Evolutionary conservation across 2,329 filamentous ascomycete species (phyloP), one percentile per base, ranked within the genome.

Genomic region (Acrodontium crateriforme): DNA sequence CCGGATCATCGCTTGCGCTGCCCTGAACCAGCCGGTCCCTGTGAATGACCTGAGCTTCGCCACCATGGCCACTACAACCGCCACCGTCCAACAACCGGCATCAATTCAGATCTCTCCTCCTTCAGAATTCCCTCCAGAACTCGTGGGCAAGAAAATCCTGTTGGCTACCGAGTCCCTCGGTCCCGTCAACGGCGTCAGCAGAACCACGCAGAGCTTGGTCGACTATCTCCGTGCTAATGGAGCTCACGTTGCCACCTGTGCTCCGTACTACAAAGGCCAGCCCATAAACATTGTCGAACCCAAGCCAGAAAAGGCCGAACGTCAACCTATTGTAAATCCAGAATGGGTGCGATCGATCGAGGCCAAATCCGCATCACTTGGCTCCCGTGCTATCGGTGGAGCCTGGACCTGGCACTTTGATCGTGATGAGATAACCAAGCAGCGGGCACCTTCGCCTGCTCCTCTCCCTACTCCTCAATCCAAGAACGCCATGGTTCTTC

Each of bases 141-240:
- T 79, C n/a, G 53, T 59, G 19, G 71, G 69, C 7, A 74, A 71
- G 49, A 67, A 66, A 36, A 63, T 80, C 35, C 54, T 80, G 6
- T 63, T 80, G 6, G 76, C 74, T 36, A 79, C 74, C 9, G 76
- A 80, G 47, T 79, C 74, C 1, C 74, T 78, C 32, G 75, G 74
- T 3, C 75, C 75, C 0, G 71, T 80, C 46, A 80, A 80, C 45
- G 75, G 76, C n/a, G 75, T 80, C 24, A 77, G 71, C 42, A 64
- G 74, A 35, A 80, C 75, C 4, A 80, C 76, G 0, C 58, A 74
- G 40, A 78, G 73, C 59, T 63, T 80, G 28, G 70, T 80, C 29
- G 69, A 72, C 46, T 75, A 79, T 39, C 58, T 80, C 12, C 66
- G 72, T 31, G 56, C 56, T n/a, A 58, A 79, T 39, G 74, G 71